These are phyloP conservation scores for Baudoinia panamericana DNA, from an alignment of 495 filamentous ascomycete genomes.

Conservation along the genomic window DNA sequence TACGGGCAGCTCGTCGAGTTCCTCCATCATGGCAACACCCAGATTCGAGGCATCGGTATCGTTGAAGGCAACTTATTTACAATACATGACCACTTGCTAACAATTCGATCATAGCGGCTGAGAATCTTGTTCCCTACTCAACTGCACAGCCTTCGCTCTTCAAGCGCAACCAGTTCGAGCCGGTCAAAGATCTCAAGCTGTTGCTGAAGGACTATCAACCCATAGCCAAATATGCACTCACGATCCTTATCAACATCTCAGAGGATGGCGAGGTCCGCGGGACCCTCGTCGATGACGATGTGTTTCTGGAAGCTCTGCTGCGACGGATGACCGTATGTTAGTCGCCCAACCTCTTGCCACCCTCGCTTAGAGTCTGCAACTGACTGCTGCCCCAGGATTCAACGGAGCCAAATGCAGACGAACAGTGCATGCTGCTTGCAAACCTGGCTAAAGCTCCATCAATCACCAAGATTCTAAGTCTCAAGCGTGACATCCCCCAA, in stretches of 20 bases:
- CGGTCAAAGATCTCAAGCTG: constrained; percentile 81
- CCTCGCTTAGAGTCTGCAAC: neutral
- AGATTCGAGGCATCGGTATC: constrained; percentile 65
- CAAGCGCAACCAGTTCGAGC: constrained; percentile 63
- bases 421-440: constrained; percentile 80
- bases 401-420: constrained; percentile 65
- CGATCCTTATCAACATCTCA: constrained; percentile 84
- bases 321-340: constrained; percentile 60
- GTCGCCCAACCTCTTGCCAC: constrained; percentile 19
- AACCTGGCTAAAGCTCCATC: constrained; percentile 73
- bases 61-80: constrained; percentile 8
- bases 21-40: constrained; percentile 75
- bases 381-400: constrained; percentile 33
- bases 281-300: constrained; percentile 62
- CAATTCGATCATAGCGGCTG: constrained; percentile 45
- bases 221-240: constrained; percentile 86
- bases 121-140: constrained; percentile 78
- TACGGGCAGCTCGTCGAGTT: constrained; percentile 86
- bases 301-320: constrained; percentile 63
- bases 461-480: constrained; percentile 49
- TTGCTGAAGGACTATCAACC: constrained; percentile 69
- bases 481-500: constrained; percentile 48
- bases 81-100: constrained; percentile 19
- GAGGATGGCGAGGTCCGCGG: constrained; percentile 60
- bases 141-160: constrained; percentile 64